Evolutionary conservation across 164 flowering plant species (phyloP), one percentile per base, ranked within the genome.

Genomic region (Stephania japonica): DNA sequence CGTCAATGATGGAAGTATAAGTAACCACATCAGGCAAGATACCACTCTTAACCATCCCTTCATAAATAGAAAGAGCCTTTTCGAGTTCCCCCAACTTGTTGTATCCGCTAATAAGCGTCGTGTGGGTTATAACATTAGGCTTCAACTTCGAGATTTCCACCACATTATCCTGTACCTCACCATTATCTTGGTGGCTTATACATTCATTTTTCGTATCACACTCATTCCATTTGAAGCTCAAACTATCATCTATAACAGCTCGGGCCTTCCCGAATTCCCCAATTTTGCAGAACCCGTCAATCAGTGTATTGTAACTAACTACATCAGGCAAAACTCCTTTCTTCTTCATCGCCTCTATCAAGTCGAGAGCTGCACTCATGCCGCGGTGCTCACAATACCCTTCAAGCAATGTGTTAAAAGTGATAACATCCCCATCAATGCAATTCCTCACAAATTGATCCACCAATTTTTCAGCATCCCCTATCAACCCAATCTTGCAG

Each of bases 21-120:
- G 92, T 84, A 71, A 93, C 89, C 23, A 85, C 84, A 79, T 96
- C 99, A 67, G 95, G 97, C 63, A 84, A 80, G 42, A 87, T 32
- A 11, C 94, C 98, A 70, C 77, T 76, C 70, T 61, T 74, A 66
- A 89, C 78, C 97, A 91, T 91, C 74, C 89, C 88, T 70, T 85
- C 84, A 70, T 85, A 89, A 77, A 87, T 50, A 26, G 83, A 73
- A 78, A 82, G 79, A 25, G 91, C 97, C 83, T 91, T 90, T 26
- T 89, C 88, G 8, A 88, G 81, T 56, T 75, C 79, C 38, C 68
- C 68, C 66, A 70, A 75, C 72, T 79, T 87, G 77, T 78, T 81
- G 42, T 86, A 88, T 41, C 86, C 83, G 76, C 85, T 78, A 16
- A 89, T 86, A 25, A 93, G 73, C 9, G 90, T 85, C 4, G 97